Evolutionary conservation across 169 alveolate species (phyloP).

Genomic region (Eimeria necatrix): DNA sequence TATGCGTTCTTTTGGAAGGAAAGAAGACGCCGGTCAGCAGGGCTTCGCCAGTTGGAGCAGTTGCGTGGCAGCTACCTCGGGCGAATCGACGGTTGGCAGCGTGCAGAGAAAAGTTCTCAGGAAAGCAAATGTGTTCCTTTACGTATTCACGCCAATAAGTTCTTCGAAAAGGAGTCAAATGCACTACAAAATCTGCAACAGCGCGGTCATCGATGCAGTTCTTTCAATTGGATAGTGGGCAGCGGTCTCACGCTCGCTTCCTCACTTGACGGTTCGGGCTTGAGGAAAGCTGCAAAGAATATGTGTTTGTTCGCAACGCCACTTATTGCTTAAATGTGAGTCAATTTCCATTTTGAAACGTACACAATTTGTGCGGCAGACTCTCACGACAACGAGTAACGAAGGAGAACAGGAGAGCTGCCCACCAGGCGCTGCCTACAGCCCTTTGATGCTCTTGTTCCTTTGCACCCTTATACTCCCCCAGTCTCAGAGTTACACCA

Average conservation of each 20-base stretch:
- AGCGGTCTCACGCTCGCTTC: constrained; percentile 12
- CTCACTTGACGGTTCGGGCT: not conserved
- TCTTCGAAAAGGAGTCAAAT: not conserved
- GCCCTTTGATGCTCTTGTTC: no score
- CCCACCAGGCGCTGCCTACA: no score
- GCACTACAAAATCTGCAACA: not conserved
- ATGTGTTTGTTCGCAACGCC: not conserved
- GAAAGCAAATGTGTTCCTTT: not conserved
- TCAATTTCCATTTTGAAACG: not conserved
- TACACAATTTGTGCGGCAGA: no score
- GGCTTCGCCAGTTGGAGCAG: not conserved
- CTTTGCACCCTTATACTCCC: no score
- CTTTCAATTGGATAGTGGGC: not conserved
- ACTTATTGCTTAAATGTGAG: not conserved
- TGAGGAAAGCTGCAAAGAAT: not conserved
- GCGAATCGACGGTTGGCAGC: not conserved
- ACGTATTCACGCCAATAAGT: not conserved
- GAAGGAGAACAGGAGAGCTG: no score
- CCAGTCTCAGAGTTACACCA: no score
- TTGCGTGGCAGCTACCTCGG: not conserved
- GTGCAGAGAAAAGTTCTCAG: no score
- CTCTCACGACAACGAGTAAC: no score
- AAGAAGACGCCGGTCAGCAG: no score
- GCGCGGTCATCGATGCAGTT: not conserved
- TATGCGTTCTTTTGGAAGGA: not conserved